These are phyloP conservation scores for Blepharisma stoltei DNA, from an alignment of 73 alveolate species.

Conservation along the genomic window DNA sequence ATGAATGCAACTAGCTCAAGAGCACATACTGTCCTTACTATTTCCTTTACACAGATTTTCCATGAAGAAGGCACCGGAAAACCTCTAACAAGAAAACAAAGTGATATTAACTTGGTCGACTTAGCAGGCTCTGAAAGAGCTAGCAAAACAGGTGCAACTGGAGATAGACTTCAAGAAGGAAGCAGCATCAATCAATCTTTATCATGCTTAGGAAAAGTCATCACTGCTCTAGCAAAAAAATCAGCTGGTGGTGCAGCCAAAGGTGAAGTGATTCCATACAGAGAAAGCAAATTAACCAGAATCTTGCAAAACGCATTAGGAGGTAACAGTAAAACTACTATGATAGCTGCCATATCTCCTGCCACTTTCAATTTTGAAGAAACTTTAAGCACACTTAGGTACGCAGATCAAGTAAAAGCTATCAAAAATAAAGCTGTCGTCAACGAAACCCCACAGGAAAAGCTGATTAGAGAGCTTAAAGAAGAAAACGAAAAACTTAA, in stretches of 20 bases:
- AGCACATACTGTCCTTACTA: constrained; percentile 85
- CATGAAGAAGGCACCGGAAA: constrained; percentile 33
- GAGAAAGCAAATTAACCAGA: constrained; percentile 93
- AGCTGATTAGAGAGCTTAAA: constrained; percentile 83
- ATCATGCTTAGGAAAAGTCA: constrained; percentile 80
- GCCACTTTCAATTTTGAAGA: constrained; percentile 92
- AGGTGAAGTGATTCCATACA: constrained; percentile 86
- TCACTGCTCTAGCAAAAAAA: constrained; percentile 80
- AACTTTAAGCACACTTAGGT: constrained; percentile 89
- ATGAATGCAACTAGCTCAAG: constrained; percentile 91
- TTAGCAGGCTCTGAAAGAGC: constrained; percentile 98
- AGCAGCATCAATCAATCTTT: constrained; percentile 89
- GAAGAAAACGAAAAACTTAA: constrained; percentile 92
- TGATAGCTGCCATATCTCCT: constrained; percentile 95
- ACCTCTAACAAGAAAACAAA: constrained; percentile 51
- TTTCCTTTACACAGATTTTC: constrained; percentile 61
- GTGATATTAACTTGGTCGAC: constrained; percentile 94
- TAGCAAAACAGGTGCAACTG: constrained; percentile 86
- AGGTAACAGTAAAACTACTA: constrained; percentile 92
- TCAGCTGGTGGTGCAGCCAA: constrained; percentile 58
- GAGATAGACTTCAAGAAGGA: constrained; percentile 89
- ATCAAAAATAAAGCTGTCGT: constrained; percentile 88
- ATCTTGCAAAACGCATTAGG: constrained; percentile 95
- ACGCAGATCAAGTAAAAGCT: constrained; percentile 93
- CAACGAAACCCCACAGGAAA: constrained; percentile 85